Conservation (phyloP, 148 eudicot genomes). For the Rhododendron mucronatum region DNA sequence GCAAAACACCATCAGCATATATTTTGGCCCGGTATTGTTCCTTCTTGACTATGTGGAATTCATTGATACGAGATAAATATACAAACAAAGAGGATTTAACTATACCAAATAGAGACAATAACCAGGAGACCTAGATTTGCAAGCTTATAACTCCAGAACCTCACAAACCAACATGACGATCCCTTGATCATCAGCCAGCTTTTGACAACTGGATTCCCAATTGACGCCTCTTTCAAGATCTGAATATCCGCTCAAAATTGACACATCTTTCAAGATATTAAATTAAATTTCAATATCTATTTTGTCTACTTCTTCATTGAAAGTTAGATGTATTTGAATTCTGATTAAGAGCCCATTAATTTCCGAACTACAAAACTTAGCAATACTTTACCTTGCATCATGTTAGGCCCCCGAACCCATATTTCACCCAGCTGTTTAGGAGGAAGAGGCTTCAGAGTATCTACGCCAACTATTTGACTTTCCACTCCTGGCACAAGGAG, state of each 20-base stretch:
- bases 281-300: background rate
- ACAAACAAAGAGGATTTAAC: too few species aligned
- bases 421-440: conserved; percentile 71
- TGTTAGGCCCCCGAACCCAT: conserved; percentile 75
- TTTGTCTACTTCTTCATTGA: background rate
- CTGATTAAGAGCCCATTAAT: background rate
- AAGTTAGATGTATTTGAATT: background rate
- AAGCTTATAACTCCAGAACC: too few species aligned
- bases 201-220: background rate
- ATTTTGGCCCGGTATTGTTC: too few species aligned
- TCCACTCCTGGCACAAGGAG: conserved; percentile 57
- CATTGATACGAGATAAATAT: too few species aligned
- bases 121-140: too few species aligned
- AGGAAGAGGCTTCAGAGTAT: conserved; percentile 63
- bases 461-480: conserved; percentile 54
- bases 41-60: too few species aligned
- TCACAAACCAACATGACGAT: too few species aligned
- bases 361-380: background rate
- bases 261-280: background rate
- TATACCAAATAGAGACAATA: too few species aligned
- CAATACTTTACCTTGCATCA: conserved; percentile 55
- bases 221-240: background rate
- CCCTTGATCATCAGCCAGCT: too few species aligned
- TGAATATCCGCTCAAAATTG: background rate
- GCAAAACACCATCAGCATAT: too few species aligned